Base-by-base conservation (phyloP, 768 basidiomycete genomes). In the Brasilioporus rufonigricans region DNA sequence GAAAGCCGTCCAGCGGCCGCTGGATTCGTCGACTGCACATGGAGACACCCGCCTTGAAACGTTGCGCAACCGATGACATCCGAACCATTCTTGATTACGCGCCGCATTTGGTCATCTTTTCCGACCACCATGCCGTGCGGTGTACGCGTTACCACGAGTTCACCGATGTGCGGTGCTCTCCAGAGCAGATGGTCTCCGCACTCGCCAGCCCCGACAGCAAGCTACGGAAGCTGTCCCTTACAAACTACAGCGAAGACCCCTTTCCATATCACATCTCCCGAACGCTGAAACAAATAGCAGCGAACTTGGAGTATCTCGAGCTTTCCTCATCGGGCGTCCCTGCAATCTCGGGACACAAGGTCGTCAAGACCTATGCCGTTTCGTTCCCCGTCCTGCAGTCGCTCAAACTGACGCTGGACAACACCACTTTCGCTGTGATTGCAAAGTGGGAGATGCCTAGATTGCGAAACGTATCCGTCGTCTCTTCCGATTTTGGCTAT, bases 401-500 rank as follows among this genome's bases (percentile, higher is more conserved):
- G 1, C 78, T 90, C 47, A 89, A 87, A 66, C 78, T 85, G 4
- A 83, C 84, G 2, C 76, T 90, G 32, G 86, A 88, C 70, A 85
- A 88, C 57, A 80, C 80, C 5, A 88, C 87, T 7, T 88, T 89
- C 55, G 75, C 77, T 4, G 80, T 85, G 12, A 80, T 89, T 23
- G 77, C 86, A 1, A 73, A 74, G 4, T 90, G 88, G 88, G 69
- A 72, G 57, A 82, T 90, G 78, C 87, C 88, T 2, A 64, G 59
- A 8, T 75, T 90, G 44, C 74, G 74, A 26, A 82, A 86, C 61
- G 77, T 90, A 24, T 86, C 81, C 4, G 84, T 90, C 27, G 73
- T 89, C 36, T 81, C 83, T 10, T 80, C 85, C 13, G 88, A 90
- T 68, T 89, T 87, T 60, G 79, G 77, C 49, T 87, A 87, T 62